Evolutionary conservation across 768 basidiomycete genomes (phyloP).

Genomic region (Agaricus blazei): DNA sequence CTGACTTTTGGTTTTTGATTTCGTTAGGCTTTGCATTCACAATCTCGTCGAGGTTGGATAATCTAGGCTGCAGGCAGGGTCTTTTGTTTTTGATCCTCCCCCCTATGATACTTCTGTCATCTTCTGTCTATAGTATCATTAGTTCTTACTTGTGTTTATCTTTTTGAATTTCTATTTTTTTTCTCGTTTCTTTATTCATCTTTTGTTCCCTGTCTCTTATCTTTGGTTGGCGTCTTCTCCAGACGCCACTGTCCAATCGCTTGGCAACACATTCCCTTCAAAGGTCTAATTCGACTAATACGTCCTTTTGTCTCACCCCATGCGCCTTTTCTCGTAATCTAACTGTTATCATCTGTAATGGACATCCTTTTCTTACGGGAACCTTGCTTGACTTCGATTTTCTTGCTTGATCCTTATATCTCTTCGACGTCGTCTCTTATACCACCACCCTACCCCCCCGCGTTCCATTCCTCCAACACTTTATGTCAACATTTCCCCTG

Average conservation of each 20-base stretch:
- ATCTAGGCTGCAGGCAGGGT: conserved; percentile 65
- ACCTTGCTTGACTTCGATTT: conserved; percentile 5
- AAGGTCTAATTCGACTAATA: conserved; percentile 8
- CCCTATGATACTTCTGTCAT: conserved; percentile 24
- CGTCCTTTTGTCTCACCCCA: background rate
- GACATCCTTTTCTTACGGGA: conserved; percentile 4
- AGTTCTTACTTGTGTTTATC: conserved; percentile 15
- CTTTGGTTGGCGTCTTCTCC: conserved; percentile 4
- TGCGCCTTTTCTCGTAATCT: conserved; percentile 2
- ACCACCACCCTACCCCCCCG: no score
- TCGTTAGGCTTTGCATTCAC: conserved; percentile 3
- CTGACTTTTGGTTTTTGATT: background rate
- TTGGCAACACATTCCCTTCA: conserved; percentile 7
- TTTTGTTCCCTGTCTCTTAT: conserved; percentile 6
- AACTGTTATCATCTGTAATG: conserved; percentile 12
- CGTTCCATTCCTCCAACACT: background rate
- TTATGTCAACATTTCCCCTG: background rate
- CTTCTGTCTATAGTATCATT: conserved; percentile 30
- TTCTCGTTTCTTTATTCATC: conserved; percentile 17
- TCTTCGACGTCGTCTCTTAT: background rate
- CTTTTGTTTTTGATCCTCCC: conserved; percentile 30
- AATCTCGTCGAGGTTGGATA: conserved; percentile 19
- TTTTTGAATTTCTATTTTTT: conserved; percentile 16
- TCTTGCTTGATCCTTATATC: background rate
- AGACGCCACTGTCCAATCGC: conserved; percentile 5